Evolutionary conservation across 257 asterid genomes (phyloP).

Genomic region (Verbena officinalis): DNA sequence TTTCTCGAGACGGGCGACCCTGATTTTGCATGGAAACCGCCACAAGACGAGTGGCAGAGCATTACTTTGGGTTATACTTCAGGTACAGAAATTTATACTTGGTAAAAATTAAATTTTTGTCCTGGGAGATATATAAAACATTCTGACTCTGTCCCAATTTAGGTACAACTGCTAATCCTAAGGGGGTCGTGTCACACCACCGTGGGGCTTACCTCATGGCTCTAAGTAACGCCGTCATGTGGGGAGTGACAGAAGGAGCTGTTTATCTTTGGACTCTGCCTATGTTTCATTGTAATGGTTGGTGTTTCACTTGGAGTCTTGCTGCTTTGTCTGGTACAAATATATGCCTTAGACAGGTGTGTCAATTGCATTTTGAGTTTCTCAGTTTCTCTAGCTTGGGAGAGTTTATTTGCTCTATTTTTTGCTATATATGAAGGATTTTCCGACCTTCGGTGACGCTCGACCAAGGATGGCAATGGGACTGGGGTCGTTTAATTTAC

Average conservation of each 20-base stretch:
- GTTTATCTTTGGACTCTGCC: constrained; percentile 93
- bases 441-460: background rate
- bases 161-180: constrained; percentile 95
- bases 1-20: constrained; percentile 84
- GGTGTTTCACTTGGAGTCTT: constrained; percentile 95
- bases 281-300: constrained; percentile 95
- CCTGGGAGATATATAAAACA: too few relatives aligned
- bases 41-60: constrained; percentile 95
- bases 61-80: constrained; percentile 92
- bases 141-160: too few relatives aligned
- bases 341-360: constrained; percentile 93
- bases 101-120: too few relatives aligned
- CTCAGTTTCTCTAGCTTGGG: background rate
- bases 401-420: too few relatives aligned
- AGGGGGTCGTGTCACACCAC: constrained; percentile 94
- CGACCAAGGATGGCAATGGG: too few relatives aligned
- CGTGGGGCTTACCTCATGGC: constrained; percentile 97
- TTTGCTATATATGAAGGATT: too few relatives aligned
- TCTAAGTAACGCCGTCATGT: constrained; percentile 60
- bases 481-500: too few relatives aligned
- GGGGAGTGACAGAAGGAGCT: constrained; percentile 84
- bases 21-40: constrained; percentile 74
- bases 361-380: background rate
- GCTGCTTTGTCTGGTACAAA: constrained; percentile 88
- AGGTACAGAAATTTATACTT: too few relatives aligned